Percentiles rank a stretch among this genome's conserved stretches.
These are phyloP conservation scores for Pachysandra terminalis DNA, from an alignment of 164 flowering plant genomes.

Conservation along the genomic window DNA sequence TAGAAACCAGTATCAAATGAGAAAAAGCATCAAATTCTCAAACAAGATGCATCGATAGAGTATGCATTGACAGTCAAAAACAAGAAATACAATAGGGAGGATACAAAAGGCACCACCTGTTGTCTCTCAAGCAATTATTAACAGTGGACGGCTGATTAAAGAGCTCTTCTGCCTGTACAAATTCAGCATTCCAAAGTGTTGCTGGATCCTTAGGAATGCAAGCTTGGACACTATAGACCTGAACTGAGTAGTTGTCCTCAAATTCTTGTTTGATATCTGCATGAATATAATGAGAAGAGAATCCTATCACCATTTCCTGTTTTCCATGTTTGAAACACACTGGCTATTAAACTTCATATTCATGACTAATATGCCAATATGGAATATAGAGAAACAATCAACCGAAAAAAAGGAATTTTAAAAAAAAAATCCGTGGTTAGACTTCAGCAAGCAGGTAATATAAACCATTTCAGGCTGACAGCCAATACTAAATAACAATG, in stretches of 20 bases:
- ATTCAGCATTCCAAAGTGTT: conserved; percentile 72
- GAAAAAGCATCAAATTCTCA: neutral
- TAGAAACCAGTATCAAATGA: too few species aligned
- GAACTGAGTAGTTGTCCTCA: conserved; percentile 69
- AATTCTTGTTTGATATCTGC: conserved; percentile 84
- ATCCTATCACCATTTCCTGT: neutral
- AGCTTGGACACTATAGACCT: conserved; percentile 91
- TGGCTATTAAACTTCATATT: neutral
- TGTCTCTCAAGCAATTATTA: conserved; percentile 89
- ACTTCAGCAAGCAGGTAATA: too few species aligned
- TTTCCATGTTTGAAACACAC: neutral
- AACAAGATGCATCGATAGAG: neutral
- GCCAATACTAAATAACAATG: too few species aligned
- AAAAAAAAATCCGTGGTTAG: too few species aligned
- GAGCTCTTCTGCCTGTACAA: conserved; percentile 68
- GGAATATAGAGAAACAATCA: too few species aligned
- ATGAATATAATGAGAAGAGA: conserved; percentile 15
- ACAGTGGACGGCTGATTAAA: conserved; percentile 51
- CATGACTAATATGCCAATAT: too few species aligned
- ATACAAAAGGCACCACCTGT: conserved; percentile 48
- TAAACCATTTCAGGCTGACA: too few species aligned
- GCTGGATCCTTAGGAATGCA: conserved; percentile 86
- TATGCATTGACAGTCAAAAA: conserved; percentile 1
- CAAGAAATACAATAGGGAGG: too few species aligned
- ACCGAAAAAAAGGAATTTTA: too few species aligned